These are phyloP conservation scores for Mycena floridula DNA, from an alignment of 768 basidiomycete genomes.

Conservation along the genomic window DNA sequence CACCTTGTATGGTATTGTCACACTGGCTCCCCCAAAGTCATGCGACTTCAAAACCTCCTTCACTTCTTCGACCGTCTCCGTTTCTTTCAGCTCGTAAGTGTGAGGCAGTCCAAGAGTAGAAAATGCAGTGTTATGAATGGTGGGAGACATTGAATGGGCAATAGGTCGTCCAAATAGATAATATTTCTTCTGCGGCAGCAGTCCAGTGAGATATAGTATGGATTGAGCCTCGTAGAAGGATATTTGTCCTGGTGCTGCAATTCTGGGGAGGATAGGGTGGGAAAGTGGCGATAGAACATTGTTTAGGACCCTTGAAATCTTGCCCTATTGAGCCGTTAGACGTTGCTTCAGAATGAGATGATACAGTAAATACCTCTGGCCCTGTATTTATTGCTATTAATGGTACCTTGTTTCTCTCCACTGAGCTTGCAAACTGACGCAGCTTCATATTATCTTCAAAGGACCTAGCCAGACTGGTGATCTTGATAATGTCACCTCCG, in stretches of 20 bases:
- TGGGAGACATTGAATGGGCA: constrained; percentile 84
- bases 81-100: constrained; percentile 74
- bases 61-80: constrained; percentile 57
- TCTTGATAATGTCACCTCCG: constrained; percentile 87
- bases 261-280: constrained; percentile 77
- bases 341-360: no score
- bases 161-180: constrained; percentile 91
- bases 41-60: constrained; percentile 52
- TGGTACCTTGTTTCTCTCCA: constrained; percentile 56
- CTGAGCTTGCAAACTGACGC: constrained; percentile 58
- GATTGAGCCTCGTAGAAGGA: constrained; percentile 82
- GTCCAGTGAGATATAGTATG: constrained; percentile 75
- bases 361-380: no score
- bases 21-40: constrained; percentile 91
- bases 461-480: constrained; percentile 77
- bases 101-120: constrained; percentile 78
- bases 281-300: constrained; percentile 84
- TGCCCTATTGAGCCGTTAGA: no score
- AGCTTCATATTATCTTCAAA: constrained; percentile 78
- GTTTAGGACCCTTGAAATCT: constrained; percentile 87
- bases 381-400: constrained; percentile 93
- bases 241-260: constrained; percentile 92
- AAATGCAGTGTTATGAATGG: constrained; percentile 89
- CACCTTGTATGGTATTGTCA: constrained; percentile 95
- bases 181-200: constrained; percentile 67